Base-by-base conservation (phyloP, 805 yeast genomes). In the Sugiyamaella chiloensis region DNA sequence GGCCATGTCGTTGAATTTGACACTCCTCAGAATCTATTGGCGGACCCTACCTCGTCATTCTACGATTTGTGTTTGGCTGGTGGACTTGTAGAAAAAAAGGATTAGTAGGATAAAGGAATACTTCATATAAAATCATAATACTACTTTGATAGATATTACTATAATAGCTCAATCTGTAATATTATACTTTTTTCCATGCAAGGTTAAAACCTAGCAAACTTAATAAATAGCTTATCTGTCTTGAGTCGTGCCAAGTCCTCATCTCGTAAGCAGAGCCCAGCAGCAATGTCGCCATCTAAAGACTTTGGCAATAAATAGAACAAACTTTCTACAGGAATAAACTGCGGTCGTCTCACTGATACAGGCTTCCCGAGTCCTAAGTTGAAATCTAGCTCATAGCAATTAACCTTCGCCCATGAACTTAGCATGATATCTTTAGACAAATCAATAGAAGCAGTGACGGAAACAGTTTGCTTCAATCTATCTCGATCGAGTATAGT, bases 11-110 rank as follows among this genome's bases (percentile, higher is more conserved):
- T 69, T 44, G 95, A 86, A 63, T 85, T 83, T 64, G 95, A 83
- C 53, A 55, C 80, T 0, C 88, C 88, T 2, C 70, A 63, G 26
- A 77, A 75, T 44, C 72, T 90, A 55, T 72, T 91, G 60, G 75
- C 80, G 55, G 73, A 83, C 52, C 73, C 75, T 55, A 76, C 78
- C 5, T 81, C 91, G 4, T 65, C 85, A 53, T 90, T 91, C 62
- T 87, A 85, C 61, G 74, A 88, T 0, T 70, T 91, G 51, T 86
- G 95, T 55, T 75, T 81, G 53, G 85, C 85, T 60, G 95, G 91
- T 37, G 96, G 95, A 1, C 76, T 77, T 26, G 24, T 40, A n/a
- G 37, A 34, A 3, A 19, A 19, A 16, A 34, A 34, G 20, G 37
- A 7, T 26, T 26, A 26, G 11, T 26, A n/a, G n/a, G n/a, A n/a